Evolutionary conservation across 495 filamentous ascomycete species (phyloP).

Genomic region (Aspergillus hancockii): DNA sequence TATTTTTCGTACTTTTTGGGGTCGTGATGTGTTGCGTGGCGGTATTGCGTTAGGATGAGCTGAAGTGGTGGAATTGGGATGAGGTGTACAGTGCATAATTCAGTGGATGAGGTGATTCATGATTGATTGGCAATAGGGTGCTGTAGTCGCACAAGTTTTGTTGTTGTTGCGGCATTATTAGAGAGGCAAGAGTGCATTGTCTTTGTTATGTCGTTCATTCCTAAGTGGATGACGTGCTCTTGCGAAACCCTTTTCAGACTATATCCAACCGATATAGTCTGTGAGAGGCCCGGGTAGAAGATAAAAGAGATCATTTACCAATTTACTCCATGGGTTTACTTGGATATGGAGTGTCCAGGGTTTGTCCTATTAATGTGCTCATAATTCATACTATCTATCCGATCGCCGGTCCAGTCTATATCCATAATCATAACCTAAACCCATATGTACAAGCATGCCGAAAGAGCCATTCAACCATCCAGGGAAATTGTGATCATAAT

Average conservation of each 20-base stretch:
- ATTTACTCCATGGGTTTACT: neutral
- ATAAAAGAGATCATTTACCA: neutral
- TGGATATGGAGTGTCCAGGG: neutral
- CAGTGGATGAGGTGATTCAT: neutral
- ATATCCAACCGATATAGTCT: neutral
- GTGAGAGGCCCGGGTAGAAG: too few species aligned
- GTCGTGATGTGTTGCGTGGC: neutral
- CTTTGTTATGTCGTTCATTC: neutral
- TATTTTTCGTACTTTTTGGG: constrained; percentile 21
- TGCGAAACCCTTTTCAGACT: neutral
- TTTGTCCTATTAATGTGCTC: neutral
- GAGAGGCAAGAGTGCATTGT: neutral
- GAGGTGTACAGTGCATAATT: neutral
- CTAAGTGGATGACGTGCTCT: neutral
- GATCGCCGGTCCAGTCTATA: constrained; percentile 22
- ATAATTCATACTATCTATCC: constrained; percentile 19
- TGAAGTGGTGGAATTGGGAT: neutral
- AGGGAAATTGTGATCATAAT: constrained; percentile 23
- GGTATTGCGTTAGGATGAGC: neutral
- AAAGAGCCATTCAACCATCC: constrained; percentile 18
- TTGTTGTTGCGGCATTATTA: neutral
- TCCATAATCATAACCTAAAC: constrained; percentile 17
- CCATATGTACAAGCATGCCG: constrained; percentile 21
- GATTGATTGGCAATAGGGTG: neutral
- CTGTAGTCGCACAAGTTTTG: neutral